phyloP scores from a whole-genome alignment of 2,329 filamentous ascomycete genomes.

The Nemania sp. region DNA sequence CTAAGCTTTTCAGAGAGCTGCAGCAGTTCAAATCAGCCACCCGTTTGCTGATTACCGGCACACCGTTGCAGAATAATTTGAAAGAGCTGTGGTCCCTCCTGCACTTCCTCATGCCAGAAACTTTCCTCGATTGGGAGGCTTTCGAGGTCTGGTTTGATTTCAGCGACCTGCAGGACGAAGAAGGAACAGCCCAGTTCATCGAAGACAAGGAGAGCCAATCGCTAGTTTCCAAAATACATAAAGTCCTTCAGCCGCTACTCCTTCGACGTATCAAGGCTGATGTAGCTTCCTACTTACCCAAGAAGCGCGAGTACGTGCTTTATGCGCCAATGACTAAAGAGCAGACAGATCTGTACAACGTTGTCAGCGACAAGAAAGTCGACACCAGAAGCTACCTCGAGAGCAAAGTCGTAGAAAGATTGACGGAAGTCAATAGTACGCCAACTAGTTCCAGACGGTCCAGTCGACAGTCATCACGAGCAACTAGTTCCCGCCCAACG shows the following conservation, averaged over 20 bases:
- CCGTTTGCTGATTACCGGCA: slow-evolving; percentile 89
- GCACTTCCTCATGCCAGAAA: slow-evolving; percentile 88
- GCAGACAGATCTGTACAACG: slow-evolving; percentile 86
- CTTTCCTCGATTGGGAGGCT: slow-evolving; percentile 89
- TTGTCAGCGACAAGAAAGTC: slow-evolving; percentile 58
- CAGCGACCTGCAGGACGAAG: slow-evolving; percentile 83
- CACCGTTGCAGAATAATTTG: slow-evolving; percentile 92
- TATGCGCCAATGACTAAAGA: slow-evolving; percentile 90
- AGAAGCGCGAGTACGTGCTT: slow-evolving; percentile 94
- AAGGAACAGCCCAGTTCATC: slow-evolving; percentile 76
- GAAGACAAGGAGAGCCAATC: slow-evolving; percentile 77
- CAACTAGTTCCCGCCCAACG: slow-evolving; percentile 38
- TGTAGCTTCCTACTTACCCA: slow-evolving; percentile 87
- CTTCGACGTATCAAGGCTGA: slow-evolving; percentile 89
- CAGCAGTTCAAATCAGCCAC: slow-evolving; percentile 89
- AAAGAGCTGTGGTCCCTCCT: slow-evolving; percentile 93
- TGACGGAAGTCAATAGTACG: slow-evolving; percentile 57
- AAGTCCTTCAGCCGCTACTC: slow-evolving; percentile 88
- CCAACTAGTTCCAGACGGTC: slow-evolving; percentile 41
- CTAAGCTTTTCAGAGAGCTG: slow-evolving; percentile 84
- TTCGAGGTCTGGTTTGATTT: slow-evolving; percentile 99
- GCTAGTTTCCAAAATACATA: slow-evolving; percentile 84
- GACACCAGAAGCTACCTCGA: slow-evolving; percentile 78
- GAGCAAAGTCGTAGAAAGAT: slow-evolving; percentile 70
- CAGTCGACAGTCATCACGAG: slow-evolving; percentile 46